phyloP scores from a whole-genome alignment of 1,139 yeast species.

The Diutina rugosa region DNA sequence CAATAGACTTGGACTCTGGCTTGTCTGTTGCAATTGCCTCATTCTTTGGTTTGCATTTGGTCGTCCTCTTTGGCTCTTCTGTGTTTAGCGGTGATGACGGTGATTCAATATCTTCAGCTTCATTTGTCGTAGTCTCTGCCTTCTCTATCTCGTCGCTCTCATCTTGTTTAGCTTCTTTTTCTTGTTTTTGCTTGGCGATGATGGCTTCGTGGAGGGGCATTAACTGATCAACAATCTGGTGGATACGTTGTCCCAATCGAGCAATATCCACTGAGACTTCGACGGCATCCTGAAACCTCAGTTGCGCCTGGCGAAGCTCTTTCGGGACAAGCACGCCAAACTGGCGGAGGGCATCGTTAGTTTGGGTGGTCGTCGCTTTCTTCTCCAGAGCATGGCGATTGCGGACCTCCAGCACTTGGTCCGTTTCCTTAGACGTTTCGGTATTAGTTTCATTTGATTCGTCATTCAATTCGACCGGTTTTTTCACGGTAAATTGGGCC shows the following conservation, averaged over 20 bases:
- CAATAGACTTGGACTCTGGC: too few species aligned
- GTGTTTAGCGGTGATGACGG: too few species aligned
- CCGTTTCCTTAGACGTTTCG: background rate
- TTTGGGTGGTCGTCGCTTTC: background rate
- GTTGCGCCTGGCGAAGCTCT: conserved; percentile 28
- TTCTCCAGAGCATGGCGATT: background rate
- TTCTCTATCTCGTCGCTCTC: too few species aligned
- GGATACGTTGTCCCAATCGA: background rate
- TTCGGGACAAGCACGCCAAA: conserved; percentile 39
- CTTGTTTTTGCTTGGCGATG: too few species aligned
- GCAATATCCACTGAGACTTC: background rate
- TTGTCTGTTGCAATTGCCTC: too few species aligned
- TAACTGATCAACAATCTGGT: background rate
- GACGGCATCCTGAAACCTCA: conserved; percentile 15
- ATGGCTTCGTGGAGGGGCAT: background rate
- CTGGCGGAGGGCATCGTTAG: conserved; percentile 30
- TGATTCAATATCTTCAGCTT: too few species aligned
- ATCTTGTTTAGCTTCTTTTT: too few species aligned
- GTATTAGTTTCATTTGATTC: background rate
- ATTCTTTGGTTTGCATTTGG: too few species aligned
- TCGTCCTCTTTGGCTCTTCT: too few species aligned
- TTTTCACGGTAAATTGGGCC: background rate
- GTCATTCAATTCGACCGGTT: background rate
- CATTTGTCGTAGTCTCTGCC: too few species aligned
- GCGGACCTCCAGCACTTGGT: background rate